Evolutionary conservation across 2,329 filamentous ascomycete species (phyloP).

Genomic region (Fusarium sarcochroum): DNA sequence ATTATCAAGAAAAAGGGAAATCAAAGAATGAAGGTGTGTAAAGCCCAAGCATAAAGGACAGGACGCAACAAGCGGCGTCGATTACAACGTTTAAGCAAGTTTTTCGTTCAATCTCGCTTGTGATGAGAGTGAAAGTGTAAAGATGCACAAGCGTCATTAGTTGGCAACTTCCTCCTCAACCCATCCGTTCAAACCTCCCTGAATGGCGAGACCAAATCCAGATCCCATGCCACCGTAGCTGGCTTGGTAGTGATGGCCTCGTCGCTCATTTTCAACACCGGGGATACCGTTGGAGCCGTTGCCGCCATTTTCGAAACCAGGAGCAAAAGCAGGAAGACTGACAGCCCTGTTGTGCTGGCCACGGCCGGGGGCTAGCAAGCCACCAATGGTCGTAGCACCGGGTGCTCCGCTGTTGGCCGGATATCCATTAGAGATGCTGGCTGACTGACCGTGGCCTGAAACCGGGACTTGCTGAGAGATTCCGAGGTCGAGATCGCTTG

Average conservation of each 20-base stretch:
- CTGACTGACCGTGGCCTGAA: slow-evolving; percentile 75
- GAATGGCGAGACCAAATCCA: slow-evolving; percentile 73
- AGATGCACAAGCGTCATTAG: slow-evolving; percentile 54
- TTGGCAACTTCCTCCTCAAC: slow-evolving; percentile 76
- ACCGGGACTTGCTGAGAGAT: slow-evolving; percentile 72
- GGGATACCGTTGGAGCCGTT: slow-evolving; percentile 65
- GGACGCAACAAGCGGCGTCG: slow-evolving; percentile 48
- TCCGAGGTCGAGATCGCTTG: slow-evolving; percentile 70
- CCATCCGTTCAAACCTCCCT: slow-evolving; percentile 76
- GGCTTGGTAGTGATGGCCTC: slow-evolving; percentile 76
- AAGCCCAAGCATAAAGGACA: slow-evolving; percentile 46
- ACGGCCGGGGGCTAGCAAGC: slow-evolving; percentile 80
- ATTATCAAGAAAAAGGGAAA: slow-evolving; percentile 52
- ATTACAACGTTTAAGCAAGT: slow-evolving; percentile 62
- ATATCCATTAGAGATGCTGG: slow-evolving; percentile 76
- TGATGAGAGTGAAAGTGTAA: slow-evolving; percentile 44
- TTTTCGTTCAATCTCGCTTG: slow-evolving; percentile 49
- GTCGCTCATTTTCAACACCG: slow-evolving; percentile 66
- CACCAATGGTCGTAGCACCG: slow-evolving; percentile 79
- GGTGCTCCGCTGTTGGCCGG: slow-evolving; percentile 65
- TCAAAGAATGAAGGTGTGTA: slow-evolving; percentile 49
- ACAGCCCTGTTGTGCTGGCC: slow-evolving; percentile 84
- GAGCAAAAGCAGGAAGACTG: slow-evolving; percentile 82
- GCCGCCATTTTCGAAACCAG: slow-evolving; percentile 73
- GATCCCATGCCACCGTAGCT: slow-evolving; percentile 72